These are phyloP conservation scores for Fusarium graminum DNA, from an alignment of 2,329 filamentous ascomycete species.

Conservation along the genomic window DNA sequence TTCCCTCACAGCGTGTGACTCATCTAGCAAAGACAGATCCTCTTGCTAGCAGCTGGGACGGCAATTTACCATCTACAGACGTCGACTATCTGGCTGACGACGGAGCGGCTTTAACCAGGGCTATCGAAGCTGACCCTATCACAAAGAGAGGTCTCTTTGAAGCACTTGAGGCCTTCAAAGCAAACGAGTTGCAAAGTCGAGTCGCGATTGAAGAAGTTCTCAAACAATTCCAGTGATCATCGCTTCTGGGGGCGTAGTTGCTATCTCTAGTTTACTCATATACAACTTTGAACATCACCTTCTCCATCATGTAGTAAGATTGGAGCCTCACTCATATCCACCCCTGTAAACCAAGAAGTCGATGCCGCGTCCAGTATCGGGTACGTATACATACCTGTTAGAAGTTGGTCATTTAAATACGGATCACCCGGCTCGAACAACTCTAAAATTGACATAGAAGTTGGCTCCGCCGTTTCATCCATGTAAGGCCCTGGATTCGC, in stretches of 20 bases:
- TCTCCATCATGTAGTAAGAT: neutral
- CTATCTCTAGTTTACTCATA: neutral
- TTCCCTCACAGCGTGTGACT: neutral
- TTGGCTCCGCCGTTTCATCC: neutral
- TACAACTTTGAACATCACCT: slow-evolving; percentile 1
- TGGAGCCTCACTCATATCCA: neutral
- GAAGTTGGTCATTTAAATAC: neutral
- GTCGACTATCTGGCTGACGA: slow-evolving; percentile 4
- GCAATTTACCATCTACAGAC: neutral
- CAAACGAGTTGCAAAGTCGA: slow-evolving; percentile 5
- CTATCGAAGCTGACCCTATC: neutral
- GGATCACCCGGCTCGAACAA: neutral
- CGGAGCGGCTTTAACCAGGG: neutral
- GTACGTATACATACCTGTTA: neutral
- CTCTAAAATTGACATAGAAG: neutral
- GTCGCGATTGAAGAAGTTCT: slow-evolving; percentile 3
- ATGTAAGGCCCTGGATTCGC: neutral
- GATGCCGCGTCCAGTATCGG: neutral
- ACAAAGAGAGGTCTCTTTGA: neutral
- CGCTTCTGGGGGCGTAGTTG: too few species aligned
- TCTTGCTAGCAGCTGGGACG: neutral
- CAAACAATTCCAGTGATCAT: neutral
- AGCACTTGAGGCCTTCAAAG: slow-evolving; percentile 8
- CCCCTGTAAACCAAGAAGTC: neutral
- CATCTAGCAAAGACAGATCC: neutral